Percentiles rank a stretch among this genome's conserved stretches.
These are phyloP conservation scores for Citropsis articulata DNA, from an alignment of 345 rosid genomes.

Conservation along the genomic window DNA sequence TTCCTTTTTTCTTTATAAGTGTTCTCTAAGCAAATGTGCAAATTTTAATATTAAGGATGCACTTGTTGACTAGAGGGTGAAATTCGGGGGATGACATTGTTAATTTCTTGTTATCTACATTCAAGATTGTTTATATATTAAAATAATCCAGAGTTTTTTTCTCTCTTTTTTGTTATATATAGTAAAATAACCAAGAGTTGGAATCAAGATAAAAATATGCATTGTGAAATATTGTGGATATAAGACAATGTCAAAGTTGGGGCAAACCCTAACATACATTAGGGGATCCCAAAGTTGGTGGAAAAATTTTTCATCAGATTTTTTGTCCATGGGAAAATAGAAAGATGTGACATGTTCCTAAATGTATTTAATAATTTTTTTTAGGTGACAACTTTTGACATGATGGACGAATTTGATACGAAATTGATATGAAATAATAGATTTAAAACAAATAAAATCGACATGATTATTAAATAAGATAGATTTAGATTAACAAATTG, in stretches of 20 bases:
- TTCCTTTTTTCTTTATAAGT: background rate
- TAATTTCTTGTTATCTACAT: too few species aligned
- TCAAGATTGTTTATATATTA: too few species aligned
- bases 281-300: background rate
- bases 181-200: background rate
- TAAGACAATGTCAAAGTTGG: background rate
- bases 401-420: too few species aligned
- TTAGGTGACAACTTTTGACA: too few species aligned
- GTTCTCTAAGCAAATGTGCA: background rate
- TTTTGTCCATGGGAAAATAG: background rate
- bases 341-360: background rate
- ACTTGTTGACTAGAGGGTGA: background rate
- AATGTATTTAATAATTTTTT: too few species aligned
- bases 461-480: too few species aligned
- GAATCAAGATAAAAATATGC: background rate
- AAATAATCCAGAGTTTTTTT: too few species aligned
- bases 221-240: background rate
- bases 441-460: too few species aligned
- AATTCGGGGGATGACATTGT: background rate
- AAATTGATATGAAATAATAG: too few species aligned
- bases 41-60: background rate
- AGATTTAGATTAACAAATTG: too few species aligned
- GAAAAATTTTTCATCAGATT: background rate
- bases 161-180: too few species aligned
- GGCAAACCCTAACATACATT: too few species aligned